A percentile compares a stretch with the other conserved stretches of the same genome.
These are phyloP conservation scores for Exophiala xenobiotica DNA, from an alignment of 2,329 filamentous ascomycete genomes.

Conservation along the genomic window DNA sequence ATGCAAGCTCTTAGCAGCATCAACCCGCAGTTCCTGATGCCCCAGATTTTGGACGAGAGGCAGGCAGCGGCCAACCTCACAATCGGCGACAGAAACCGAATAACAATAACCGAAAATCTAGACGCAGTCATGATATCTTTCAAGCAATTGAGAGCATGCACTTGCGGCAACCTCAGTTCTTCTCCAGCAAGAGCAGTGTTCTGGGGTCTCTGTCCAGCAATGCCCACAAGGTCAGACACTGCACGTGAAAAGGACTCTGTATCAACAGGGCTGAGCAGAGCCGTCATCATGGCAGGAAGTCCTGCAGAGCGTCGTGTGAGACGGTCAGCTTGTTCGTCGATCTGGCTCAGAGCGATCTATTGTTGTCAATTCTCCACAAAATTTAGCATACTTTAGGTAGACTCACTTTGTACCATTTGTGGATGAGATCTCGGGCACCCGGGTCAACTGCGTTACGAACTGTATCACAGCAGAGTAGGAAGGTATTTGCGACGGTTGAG, in stretches of 20 bases:
- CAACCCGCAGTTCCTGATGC: constrained; percentile 88
- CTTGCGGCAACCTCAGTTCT: constrained; percentile 71
- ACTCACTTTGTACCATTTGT: constrained; percentile 68
- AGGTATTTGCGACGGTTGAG: constrained; percentile 86
- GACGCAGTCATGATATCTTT: constrained; percentile 90
- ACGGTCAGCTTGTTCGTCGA: constrained; percentile 73
- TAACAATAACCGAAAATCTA: constrained; percentile 68
- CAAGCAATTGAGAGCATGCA: constrained; percentile 91
- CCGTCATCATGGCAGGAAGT: constrained; percentile 81
- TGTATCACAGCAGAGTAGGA: constrained; percentile 73
- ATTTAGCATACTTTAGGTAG: constrained; percentile 29
- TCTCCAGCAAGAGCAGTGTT: constrained; percentile 34
- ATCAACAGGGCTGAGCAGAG: constrained; percentile 69
- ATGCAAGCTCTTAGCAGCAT: constrained; percentile 78
- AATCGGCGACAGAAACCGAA: constrained; percentile 69
- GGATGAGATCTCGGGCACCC: constrained; percentile 51
- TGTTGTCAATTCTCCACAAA: not conserved
- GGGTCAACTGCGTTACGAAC: constrained; percentile 54
- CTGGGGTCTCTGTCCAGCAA: constrained; percentile 22
- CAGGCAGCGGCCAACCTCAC: constrained; percentile 78
- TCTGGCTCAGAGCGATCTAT: constrained; percentile 65
- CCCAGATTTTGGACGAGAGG: constrained; percentile 82
- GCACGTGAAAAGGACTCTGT: constrained; percentile 60
- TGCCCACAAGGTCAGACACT: constrained; percentile 47
- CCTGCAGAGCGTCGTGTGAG: constrained; percentile 86